Evolutionary conservation across 2,329 filamentous ascomycete genomes (phyloP), one percentile per base, ranked within the genome.

Genomic region (Cryphonectria nitschkei): DNA sequence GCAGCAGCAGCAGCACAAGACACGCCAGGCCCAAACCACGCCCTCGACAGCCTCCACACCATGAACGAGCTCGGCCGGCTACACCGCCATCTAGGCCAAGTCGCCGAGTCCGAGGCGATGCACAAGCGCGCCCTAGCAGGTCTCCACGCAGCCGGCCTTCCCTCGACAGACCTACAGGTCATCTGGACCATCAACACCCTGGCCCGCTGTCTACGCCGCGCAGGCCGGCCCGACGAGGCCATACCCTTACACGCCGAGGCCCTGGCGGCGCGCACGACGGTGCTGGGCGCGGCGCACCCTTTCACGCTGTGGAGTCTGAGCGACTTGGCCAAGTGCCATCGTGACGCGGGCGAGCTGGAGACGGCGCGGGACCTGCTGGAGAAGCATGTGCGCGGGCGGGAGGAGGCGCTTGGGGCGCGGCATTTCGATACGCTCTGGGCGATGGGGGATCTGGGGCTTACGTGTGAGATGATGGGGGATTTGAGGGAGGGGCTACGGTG

Each of bases 391-490:
- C 26, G 39, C 19, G 32, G 34, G 11, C 60, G 60, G 22, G 39
- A n/a, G 34, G 32, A 39, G 60, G 39, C 39, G 22, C 60, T 62
- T 4, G 60, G 60, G 60, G 32, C 4, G 60, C 39, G 13, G 19
- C 34, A 62, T 32, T 39, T 39, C n/a, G 60, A 62, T 41, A 62
- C 60, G 22, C 39, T 62, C 32, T 62, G 60, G 60, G 32, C 60
- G n/a, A 62, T 62, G 32, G 39, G 39, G 34, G 60, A 62, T 32
- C 39, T 62, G 32, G 60, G n/a, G 16, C 39, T 62, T 8, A n/a
- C 39, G 32, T 62, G 22, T 16, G 60, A 62, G 22, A 22, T 32
- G 60, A 39, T 39, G 16, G 60, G 60, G 4, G 32, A 62, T 14
- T 2, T 39, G 39, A n/a, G 22, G 16, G 39, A 39, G 29, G 60